These are phyloP conservation scores for Rubroshorea leprosula DNA, from an alignment of 345 rosid species.

Conservation along the genomic window DNA sequence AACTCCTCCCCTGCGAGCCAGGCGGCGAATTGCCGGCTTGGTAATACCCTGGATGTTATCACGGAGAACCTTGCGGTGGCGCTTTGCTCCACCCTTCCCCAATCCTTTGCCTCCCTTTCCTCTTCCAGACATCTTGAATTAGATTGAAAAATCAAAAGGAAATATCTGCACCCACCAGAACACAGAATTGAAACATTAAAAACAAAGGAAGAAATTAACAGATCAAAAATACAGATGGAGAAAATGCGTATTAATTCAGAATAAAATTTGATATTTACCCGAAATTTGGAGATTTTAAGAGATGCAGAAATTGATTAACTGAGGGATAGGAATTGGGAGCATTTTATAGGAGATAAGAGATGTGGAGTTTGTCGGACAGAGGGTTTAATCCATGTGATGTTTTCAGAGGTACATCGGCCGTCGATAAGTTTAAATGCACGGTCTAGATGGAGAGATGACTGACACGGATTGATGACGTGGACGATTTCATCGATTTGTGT, in stretches of 20 bases:
- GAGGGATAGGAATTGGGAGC: neutral
- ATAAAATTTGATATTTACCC: too few species aligned
- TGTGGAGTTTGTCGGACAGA: neutral
- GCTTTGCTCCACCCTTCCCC: neutral
- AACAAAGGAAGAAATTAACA: neutral
- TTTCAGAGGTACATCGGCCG: neutral
- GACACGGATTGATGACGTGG: conserved; percentile 32
- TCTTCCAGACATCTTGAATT: neutral
- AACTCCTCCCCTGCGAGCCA: neutral
- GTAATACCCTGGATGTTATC: neutral
- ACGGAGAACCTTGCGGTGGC: neutral
- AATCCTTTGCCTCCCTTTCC: neutral
- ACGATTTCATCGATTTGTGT: too few species aligned
- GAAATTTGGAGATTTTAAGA: too few species aligned
- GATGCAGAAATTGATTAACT: too few species aligned
- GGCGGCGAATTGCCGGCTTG: neutral
- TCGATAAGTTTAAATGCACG: conserved; percentile 15
- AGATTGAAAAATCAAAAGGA: too few species aligned
- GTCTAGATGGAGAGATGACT: neutral
- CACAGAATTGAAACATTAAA: neutral
- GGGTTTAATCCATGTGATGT: conserved; percentile 14
- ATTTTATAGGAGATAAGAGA: neutral
- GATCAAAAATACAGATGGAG: too few species aligned
- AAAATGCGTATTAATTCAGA: too few species aligned
- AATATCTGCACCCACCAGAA: too few species aligned